Evolutionary conservation across 148 eudicot species (phyloP).

Genomic region (Cornus controversa): DNA sequence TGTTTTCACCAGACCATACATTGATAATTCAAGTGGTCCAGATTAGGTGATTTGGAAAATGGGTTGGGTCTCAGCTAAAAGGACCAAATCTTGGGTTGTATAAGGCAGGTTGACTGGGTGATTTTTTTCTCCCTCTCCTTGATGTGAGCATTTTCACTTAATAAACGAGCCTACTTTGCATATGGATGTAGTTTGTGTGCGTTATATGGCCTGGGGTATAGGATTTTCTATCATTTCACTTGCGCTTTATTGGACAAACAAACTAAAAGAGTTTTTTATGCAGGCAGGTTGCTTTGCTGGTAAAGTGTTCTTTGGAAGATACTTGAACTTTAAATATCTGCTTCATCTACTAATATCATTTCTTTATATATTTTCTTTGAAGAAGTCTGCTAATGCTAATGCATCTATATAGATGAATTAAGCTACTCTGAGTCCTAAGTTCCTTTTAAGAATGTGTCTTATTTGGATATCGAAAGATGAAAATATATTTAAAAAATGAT

Average conservation of each 20-base stretch:
- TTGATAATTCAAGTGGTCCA: neutral
- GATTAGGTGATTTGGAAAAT: neutral
- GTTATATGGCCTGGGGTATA: neutral
- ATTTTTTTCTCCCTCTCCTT: too few species aligned
- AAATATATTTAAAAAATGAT: too few species aligned
- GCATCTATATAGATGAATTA: too few species aligned
- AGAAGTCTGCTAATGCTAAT: neutral
- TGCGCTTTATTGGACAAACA: neutral
- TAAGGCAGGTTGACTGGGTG: neutral
- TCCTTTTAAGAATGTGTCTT: too few species aligned
- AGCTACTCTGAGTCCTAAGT: too few species aligned
- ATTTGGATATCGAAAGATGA: too few species aligned
- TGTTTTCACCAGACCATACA: too few species aligned
- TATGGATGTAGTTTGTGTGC: neutral
- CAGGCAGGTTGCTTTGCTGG: neutral
- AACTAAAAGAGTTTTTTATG: neutral
- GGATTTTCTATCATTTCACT: neutral
- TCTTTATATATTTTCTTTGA: too few species aligned
- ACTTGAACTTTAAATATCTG: neutral
- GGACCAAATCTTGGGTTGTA: too few species aligned
- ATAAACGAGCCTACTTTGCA: neutral
- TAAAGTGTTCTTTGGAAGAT: neutral
- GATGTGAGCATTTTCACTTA: too few species aligned
- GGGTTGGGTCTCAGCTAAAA: neutral
- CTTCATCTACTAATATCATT: neutral